These are phyloP conservation scores for Kodamaea fukazawae DNA, from an alignment of 805 yeast genomes.

Conservation along the genomic window DNA sequence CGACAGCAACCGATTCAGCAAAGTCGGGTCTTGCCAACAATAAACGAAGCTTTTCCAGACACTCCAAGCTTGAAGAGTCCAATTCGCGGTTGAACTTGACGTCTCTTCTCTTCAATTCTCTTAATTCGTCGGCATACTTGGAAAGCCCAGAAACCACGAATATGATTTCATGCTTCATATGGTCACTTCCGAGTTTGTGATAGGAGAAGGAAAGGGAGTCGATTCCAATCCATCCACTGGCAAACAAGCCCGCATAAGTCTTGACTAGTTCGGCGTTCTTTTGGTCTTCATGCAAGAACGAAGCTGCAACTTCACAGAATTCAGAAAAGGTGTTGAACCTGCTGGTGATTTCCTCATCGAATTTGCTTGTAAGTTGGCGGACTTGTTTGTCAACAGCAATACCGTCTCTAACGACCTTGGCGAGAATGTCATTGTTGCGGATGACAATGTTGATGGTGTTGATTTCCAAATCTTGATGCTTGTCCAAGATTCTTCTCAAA, in stretches of 20 bases:
- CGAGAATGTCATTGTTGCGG: slow-evolving; percentile 9
- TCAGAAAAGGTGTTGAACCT: slow-evolving; percentile 1
- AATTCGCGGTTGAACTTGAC: background rate
- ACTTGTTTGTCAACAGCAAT: slow-evolving; percentile 5
- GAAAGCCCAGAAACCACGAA: slow-evolving; percentile 7
- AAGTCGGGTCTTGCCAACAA: background rate
- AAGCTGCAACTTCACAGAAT: background rate
- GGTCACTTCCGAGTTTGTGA: background rate
- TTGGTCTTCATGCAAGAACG: background rate
- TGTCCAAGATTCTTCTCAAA: slow-evolving; percentile 19
- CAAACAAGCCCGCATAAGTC: slow-evolving; percentile 6
- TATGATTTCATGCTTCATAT: background rate
- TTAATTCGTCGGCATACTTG: slow-evolving; percentile 4
- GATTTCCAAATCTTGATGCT: slow-evolving; percentile 10
- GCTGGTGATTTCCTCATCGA: background rate
- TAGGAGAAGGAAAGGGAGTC: background rate
- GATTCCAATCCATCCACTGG: slow-evolving; percentile 9
- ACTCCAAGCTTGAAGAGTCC: slow-evolving; percentile 1
- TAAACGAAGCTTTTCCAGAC: slow-evolving; percentile 2
- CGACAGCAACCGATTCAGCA: slow-evolving; percentile 1
- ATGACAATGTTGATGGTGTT: slow-evolving; percentile 12
- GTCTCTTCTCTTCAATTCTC: background rate
- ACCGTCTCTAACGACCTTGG: slow-evolving; percentile 4
- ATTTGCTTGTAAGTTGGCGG: slow-evolving; percentile 5
- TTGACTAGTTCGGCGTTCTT: background rate